Evolutionary conservation across 768 basidiomycete genomes (phyloP).

Genomic region (Pleurotus citrinopileatus): DNA sequence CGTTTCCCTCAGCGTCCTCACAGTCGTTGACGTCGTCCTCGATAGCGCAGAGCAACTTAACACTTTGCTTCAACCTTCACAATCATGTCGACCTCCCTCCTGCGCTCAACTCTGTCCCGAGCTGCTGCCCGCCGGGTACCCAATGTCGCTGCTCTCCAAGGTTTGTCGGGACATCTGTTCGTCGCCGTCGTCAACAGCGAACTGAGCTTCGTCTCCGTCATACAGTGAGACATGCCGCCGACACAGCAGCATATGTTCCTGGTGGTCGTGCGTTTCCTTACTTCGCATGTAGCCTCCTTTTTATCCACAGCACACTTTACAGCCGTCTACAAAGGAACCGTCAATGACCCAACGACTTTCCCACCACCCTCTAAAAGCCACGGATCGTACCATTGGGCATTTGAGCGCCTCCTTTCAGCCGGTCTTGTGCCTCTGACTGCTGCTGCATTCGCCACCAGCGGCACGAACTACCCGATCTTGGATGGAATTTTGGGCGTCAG

Average conservation of each 20-base stretch:
- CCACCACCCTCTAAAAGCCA: slow-evolving; percentile 77
- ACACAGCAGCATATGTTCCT: slow-evolving; percentile 49
- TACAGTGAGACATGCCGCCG: slow-evolving; percentile 39
- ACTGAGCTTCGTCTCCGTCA: slow-evolving; percentile 21
- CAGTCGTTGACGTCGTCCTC: background rate
- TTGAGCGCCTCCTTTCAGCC: slow-evolving; percentile 90
- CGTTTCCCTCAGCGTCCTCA: background rate
- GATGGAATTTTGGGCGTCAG: slow-evolving; percentile 88
- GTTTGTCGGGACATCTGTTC: slow-evolving; percentile 24
- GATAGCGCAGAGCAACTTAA: background rate
- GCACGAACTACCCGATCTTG: slow-evolving; percentile 74
- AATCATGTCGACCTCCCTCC: slow-evolving; percentile 19
- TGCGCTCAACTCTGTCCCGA: slow-evolving; percentile 46
- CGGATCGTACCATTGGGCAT: slow-evolving; percentile 91
- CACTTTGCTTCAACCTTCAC: too few species aligned
- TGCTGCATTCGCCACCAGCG: slow-evolving; percentile 79
- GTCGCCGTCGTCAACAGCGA: slow-evolving; percentile 6
- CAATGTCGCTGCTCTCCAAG: slow-evolving; percentile 37
- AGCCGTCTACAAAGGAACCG: slow-evolving; percentile 89
- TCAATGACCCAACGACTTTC: slow-evolving; percentile 93
- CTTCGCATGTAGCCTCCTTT: background rate
- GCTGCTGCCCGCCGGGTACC: slow-evolving; percentile 40
- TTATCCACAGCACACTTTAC: background rate
- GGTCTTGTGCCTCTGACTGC: slow-evolving; percentile 85
- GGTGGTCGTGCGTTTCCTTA: slow-evolving; percentile 59